Evolutionary conservation across 2,329 filamentous ascomycete species (phyloP), one percentile per base, ranked within the genome.

Genomic region (Stagonosporopsis vannaccii): DNA sequence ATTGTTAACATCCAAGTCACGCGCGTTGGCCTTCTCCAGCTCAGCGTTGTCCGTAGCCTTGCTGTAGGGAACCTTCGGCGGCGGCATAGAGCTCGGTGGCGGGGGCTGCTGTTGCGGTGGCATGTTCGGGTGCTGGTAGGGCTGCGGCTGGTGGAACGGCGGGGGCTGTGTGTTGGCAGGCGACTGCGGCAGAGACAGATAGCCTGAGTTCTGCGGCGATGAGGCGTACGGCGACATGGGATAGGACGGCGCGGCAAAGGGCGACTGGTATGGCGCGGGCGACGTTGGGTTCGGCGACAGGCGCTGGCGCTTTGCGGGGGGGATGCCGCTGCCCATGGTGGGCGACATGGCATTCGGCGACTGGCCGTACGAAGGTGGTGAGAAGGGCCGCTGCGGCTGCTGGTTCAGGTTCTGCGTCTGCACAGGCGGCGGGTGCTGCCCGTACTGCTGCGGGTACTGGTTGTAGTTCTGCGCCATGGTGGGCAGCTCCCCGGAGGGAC

Each of bases 231-330:
- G 77, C 52, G 71, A 73, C 47, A 60, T 57, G 26, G 62, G 64
- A 39, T 69, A 71, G 2, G 70, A 81, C 82, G 62, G 90, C 19
- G 87, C 25, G 76, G 68, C 63, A 60, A 69, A 73, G 49, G 67
- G 73, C 48, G 67, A 74, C 60, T 65, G 69, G 51, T 71, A 74
- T 6, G 73, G 82, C 37, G 89, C 71, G 22, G 73, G 82, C 47
- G 89, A 87, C n/a, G 87, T 84, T 54, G 74, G 73, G 54, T 87
- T 87, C 47, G 89, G 87, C 23, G 89, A 91, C 43, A 90, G 79
- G 53, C 86, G 88, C 73, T 84, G 88, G 73, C 90, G 85, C 79
- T 95, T 94, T 56, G 84, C 85, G 15, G 90, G 87, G 44, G 90
- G 90, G 44, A 88, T 66, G 55, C 67, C 66, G 57, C 63, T 62